Evolutionary conservation across 1,284 basidiomycete genomes (phyloP).

Genomic region (Cystobasidiaceae sp.): DNA sequence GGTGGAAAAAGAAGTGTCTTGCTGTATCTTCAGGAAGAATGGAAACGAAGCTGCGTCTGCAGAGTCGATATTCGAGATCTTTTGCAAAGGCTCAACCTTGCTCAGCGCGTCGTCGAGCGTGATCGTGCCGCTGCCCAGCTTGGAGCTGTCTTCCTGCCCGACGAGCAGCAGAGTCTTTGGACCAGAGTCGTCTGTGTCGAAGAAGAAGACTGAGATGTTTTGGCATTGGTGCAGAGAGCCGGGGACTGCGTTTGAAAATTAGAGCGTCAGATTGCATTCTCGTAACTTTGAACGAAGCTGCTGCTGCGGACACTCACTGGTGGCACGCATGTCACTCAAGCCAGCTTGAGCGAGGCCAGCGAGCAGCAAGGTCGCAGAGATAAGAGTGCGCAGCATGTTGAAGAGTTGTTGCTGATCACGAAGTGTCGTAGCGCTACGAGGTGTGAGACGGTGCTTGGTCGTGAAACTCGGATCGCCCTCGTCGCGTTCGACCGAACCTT

Average conservation of each 20-base stretch:
- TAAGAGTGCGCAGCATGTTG: constrained; percentile 5
- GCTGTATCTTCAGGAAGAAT: constrained; percentile 31
- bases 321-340: constrained; percentile 19
- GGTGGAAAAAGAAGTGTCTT: constrained; percentile 21
- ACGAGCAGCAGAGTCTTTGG: constrained; percentile 35
- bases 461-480: too few relatives aligned
- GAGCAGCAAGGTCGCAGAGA: constrained; percentile 7
- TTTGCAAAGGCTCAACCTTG: constrained; percentile 29
- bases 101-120: constrained; percentile 28
- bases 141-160: constrained; percentile 10
- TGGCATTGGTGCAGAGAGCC: constrained; percentile 36
- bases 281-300: background rate
- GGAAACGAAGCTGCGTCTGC: constrained; percentile 30
- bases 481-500: too few relatives aligned
- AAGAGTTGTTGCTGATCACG: background rate
- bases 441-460: too few relatives aligned
- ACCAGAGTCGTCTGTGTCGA: constrained; percentile 32
- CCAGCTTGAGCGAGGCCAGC: constrained; percentile 21
- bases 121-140: constrained; percentile 16
- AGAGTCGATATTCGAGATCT: constrained; percentile 32
- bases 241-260: constrained; percentile 2
- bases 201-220: constrained; percentile 36
- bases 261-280: background rate
- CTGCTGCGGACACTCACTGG: background rate
- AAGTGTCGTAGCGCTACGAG: background rate